phyloP scores from a whole-genome alignment of 257 asterid species.

The Plantago elongata region DNA sequence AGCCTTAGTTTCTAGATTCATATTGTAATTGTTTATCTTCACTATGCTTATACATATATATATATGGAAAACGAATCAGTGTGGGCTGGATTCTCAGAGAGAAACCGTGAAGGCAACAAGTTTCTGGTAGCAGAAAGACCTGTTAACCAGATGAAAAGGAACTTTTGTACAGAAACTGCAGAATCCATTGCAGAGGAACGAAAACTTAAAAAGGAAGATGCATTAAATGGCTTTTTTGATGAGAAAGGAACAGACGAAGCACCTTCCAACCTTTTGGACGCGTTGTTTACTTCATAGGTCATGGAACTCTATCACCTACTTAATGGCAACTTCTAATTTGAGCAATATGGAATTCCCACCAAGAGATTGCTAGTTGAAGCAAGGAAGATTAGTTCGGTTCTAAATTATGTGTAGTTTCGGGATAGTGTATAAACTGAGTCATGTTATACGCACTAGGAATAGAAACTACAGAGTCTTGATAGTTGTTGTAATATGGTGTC shows the following conservation, averaged over 20 bases:
- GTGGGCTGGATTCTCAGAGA: constrained; percentile 96
- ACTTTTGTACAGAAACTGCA: constrained; percentile 54
- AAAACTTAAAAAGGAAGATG: constrained; percentile 55
- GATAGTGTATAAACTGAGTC: background rate
- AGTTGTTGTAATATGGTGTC: constrained; percentile 18
- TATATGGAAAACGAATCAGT: constrained; percentile 36
- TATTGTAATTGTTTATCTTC: background rate
- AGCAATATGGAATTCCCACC: background rate
- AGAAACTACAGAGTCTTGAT: background rate
- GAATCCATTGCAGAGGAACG: constrained; percentile 79
- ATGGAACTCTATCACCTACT: constrained; percentile 1
- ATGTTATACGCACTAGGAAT: background rate
- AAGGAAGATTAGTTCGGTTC: no score
- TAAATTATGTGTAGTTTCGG: no score
- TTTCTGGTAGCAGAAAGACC: constrained; percentile 80
- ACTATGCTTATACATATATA: constrained; percentile 5
- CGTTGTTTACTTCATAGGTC: constrained; percentile 51
- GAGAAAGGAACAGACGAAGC: constrained; percentile 47
- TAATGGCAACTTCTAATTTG: constrained; percentile 4
- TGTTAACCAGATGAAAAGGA: constrained; percentile 43
- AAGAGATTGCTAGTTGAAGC: no score
- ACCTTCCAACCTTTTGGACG: constrained; percentile 61
- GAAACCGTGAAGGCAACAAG: constrained; percentile 91
- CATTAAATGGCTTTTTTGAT: constrained; percentile 53
- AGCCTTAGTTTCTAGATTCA: background rate